Evolutionary conservation across 2,329 filamentous ascomycete genomes (phyloP), one percentile per base, ranked within the genome.

Genomic region (Sphaerulina vaccinii): DNA sequence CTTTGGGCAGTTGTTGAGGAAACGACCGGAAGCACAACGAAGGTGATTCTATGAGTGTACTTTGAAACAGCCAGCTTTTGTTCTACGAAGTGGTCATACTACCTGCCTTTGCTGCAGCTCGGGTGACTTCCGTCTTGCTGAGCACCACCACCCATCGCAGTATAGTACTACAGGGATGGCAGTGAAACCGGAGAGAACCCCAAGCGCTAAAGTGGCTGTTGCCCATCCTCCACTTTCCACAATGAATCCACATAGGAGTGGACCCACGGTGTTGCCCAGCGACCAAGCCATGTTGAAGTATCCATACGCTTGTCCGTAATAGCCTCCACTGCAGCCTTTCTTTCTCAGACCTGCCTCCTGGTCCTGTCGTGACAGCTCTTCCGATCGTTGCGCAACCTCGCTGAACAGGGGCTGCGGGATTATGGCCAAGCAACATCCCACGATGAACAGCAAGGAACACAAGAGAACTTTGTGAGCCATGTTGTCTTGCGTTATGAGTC

Each of bases 261-360:
- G 63, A 6, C 63, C 62, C 8, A 63, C 40, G 21, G 58, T 55
- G 38, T 57, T 54, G 1, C 63, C 62, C 11, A 51, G 47, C 5
- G 56, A 54, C 61, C 61, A 66, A 1, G 58, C 62, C 45, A 64
- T 56, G 38, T 65, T 65, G 38, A 65, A 65, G 16, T 62, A 49
- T 10, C 57, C 80, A 62, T 84, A 84, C 0, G 79, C 79, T 60
- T 83, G 78, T 6, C 80, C 82, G 29, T 62, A 62, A 9, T 55
- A 57, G 10, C 60, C 54, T 15, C 36, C 33, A 29, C 24, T 43
- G 24, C 46, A 43, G 16, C 16, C 42, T 7, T n/a, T 29, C 6
- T 36, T 23, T 10, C 23, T n/a, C 33, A 55, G n/a, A 2, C 54
- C 56, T 3, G 46, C 37, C 16, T 58, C 48, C 7, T 48, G 27